Conservation (phyloP, 768 basidiomycete genomes). For the Suillus luteus region DNA sequence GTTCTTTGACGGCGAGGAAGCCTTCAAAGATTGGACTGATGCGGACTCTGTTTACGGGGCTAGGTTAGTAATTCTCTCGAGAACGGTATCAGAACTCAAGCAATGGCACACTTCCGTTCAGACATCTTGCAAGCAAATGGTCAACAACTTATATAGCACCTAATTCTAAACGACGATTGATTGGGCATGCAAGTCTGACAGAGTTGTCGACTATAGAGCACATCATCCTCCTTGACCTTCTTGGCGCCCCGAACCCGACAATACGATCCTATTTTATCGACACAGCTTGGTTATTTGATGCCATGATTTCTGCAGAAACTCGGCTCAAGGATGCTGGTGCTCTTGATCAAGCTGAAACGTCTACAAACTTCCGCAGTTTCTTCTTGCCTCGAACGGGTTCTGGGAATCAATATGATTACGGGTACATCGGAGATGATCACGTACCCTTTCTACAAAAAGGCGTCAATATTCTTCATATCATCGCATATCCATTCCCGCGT, state of each 20-base stretch:
- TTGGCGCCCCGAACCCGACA: conserved; percentile 74
- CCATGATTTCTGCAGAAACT: conserved; percentile 69
- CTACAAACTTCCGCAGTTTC: conserved; percentile 56
- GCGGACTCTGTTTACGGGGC: conserved; percentile 96
- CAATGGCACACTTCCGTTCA: conserved; percentile 30
- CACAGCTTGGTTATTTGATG: conserved; percentile 93
- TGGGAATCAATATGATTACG: conserved; percentile 40
- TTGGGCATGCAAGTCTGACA: conserved; percentile 52
- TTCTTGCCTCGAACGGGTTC: conserved; percentile 53
- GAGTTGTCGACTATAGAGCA: conserved; percentile 84
- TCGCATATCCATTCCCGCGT: conserved; percentile 82
- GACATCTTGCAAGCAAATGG: conserved; percentile 92
- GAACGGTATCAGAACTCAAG: conserved; percentile 4
- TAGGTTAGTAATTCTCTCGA: conserved; percentile 49
- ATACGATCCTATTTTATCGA: conserved; percentile 83
- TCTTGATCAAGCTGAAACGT: conserved; percentile 51
- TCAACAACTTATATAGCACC: conserved; percentile 63
- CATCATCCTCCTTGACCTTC: conserved; percentile 88
- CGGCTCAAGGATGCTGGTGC: conserved; percentile 67
- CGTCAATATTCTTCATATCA: conserved; percentile 88
- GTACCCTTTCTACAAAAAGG: conserved; percentile 83
- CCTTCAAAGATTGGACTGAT: conserved; percentile 86
- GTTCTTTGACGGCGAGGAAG: conserved; percentile 98
- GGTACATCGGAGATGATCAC: conserved; percentile 90
- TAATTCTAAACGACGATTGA: conserved; percentile 58